Conservation (phyloP, 768 basidiomycete species). For the Steccherinum ochraceum region DNA sequence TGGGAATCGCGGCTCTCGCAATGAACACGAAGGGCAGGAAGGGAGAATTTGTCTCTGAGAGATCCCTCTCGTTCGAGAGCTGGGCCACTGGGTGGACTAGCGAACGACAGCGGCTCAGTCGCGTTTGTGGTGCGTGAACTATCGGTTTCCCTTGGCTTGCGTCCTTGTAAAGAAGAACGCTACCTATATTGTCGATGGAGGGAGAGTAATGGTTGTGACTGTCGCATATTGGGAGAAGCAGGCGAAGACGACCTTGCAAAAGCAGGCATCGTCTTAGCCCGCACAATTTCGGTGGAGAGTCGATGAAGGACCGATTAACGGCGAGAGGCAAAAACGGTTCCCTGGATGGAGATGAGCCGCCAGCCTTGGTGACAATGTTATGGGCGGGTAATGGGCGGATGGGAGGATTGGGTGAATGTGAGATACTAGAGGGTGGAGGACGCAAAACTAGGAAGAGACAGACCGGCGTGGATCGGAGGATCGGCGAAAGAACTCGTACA, state of each 20-base stretch:
- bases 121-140: constrained; percentile 31
- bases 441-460: too few species aligned
- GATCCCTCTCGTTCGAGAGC: constrained; percentile 16
- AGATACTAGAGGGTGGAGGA: not conserved
- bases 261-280: too few species aligned
- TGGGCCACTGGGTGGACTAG: constrained; percentile 29
- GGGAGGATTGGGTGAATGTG: not conserved
- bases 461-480: not conserved
- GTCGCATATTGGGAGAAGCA: too few species aligned
- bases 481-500: not conserved
- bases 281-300: too few species aligned
- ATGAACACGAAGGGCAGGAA: constrained; percentile 57
- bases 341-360: not conserved
- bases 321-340: not conserved
- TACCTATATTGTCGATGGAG: too few species aligned
- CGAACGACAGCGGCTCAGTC: constrained; percentile 32
- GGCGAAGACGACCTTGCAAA: too few species aligned
- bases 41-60: constrained; percentile 58
- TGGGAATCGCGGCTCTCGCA: constrained; percentile 19
- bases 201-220: too few species aligned
- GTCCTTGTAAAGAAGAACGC: constrained; percentile 8
- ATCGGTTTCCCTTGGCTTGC: constrained; percentile 12
- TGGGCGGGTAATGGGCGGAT: constrained; percentile 5
- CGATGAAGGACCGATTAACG: not conserved
- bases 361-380: not conserved